These are phyloP conservation scores for Umbelopsis sp. DNA, from an alignment of 192 early-diverging fungal species.

Conservation along the genomic window DNA sequence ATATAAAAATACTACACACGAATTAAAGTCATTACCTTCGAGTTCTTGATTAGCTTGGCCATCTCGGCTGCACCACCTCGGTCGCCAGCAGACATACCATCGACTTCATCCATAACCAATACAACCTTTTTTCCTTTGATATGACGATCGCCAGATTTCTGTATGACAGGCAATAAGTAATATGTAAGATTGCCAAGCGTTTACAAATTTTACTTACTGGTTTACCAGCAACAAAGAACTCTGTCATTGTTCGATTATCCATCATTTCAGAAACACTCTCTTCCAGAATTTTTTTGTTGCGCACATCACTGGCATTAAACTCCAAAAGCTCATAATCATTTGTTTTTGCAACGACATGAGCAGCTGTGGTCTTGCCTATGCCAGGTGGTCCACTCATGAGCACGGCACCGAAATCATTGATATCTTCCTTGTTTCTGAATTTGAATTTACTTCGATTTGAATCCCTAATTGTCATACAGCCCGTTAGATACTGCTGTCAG, in stretches of 20 bases:
- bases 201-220: not conserved
- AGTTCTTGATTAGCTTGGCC: constrained; percentile 88
- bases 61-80: constrained; percentile 89
- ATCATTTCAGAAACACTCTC: constrained; percentile 51
- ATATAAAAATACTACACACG: not conserved
- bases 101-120: constrained; percentile 99
- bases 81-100: constrained; percentile 98
- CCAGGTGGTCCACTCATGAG: constrained; percentile 96
- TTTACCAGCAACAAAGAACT: constrained; percentile 43
- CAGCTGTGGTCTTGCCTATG: constrained; percentile 97
- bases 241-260: constrained; percentile 63
- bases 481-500: not conserved
- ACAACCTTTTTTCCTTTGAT: constrained; percentile 56
- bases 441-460: constrained; percentile 20
- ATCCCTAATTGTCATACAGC: not conserved
- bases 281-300: constrained; percentile 88
- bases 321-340: constrained; percentile 88
- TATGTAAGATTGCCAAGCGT: not conserved
- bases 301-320: constrained; percentile 96
- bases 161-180: not conserved
- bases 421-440: constrained; percentile 57
- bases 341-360: constrained; percentile 80
- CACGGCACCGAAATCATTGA: constrained; percentile 60
- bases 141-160: not conserved
- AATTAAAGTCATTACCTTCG: constrained; percentile 54